Evolutionary conservation across 129 eudicot genomes (phyloP).

Genomic region (Solidago caesia): DNA sequence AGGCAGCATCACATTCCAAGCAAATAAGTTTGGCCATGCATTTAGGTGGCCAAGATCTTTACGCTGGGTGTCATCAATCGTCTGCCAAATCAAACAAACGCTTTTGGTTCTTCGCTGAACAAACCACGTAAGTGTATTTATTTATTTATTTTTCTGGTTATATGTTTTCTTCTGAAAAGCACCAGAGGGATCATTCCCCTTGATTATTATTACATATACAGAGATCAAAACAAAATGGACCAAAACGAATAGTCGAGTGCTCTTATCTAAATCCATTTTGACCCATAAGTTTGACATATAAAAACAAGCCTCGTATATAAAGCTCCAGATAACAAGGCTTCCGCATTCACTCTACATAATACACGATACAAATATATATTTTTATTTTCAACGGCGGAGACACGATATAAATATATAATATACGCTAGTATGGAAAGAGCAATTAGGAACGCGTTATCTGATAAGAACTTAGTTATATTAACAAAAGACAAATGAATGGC

Average conservation of each 20-base stretch:
- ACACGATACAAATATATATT: background rate
- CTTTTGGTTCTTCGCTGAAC: background rate
- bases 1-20: background rate
- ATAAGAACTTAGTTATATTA: slow-evolving; percentile 9
- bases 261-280: no score
- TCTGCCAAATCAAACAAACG: background rate
- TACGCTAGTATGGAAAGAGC: background rate
- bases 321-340: background rate
- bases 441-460: background rate
- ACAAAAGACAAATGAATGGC: slow-evolving; percentile 21
- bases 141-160: no score
- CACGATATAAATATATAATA: background rate
- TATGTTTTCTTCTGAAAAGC: no score
- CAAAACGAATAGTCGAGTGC: no score
- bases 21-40: background rate
- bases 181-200: no score
- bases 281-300: background rate
- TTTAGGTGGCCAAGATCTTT: background rate
- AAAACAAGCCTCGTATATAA: background rate
- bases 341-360: background rate
- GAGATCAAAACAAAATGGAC: no score
- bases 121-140: background rate
- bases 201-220: no score
- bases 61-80: background rate
- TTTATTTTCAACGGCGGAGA: no score